These are phyloP conservation scores for Lichenothelia convexa DNA, from an alignment of 495 filamentous ascomycete genomes.

Conservation along the genomic window DNA sequence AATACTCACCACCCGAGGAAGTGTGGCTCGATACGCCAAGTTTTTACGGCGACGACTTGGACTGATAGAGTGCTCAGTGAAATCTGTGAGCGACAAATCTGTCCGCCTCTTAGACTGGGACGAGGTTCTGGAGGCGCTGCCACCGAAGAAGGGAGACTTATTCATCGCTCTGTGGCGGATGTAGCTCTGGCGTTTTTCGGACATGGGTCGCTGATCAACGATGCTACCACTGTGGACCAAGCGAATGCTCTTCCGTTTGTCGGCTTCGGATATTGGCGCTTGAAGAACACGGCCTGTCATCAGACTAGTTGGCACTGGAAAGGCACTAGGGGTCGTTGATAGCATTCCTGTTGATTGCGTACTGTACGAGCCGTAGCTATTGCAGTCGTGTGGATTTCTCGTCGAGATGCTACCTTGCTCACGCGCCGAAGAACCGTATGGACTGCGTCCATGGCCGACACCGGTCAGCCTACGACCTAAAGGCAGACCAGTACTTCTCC, in stretches of 20 bases:
- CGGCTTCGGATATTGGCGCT: constrained; percentile 6
- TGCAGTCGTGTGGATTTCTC: constrained; percentile 6
- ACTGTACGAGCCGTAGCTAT: constrained; percentile 12
- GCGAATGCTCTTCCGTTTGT: constrained; percentile 16
- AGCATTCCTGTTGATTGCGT: constrained; percentile 15
- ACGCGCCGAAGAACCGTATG: constrained; percentile 5
- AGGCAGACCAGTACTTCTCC: constrained; percentile 9
- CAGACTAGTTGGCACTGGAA: constrained; percentile 15
- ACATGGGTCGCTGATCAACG: constrained; percentile 12
- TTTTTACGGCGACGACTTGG: too few species aligned
- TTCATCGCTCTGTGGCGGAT: constrained; percentile 16
- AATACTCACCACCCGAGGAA: too few species aligned
- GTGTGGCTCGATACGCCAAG: too few species aligned
- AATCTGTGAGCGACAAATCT: too few species aligned
- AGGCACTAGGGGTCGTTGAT: constrained; percentile 14
- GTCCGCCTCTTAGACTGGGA: too few species aligned
- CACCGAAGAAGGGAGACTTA: constrained; percentile 12
- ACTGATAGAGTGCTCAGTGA: too few species aligned
- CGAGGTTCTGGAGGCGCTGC: too few species aligned
- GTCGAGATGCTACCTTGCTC: constrained; percentile 4
- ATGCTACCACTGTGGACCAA: constrained; percentile 13
- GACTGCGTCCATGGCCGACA: constrained; percentile 8
- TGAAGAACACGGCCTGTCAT: too few species aligned
- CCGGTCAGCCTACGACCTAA: constrained; percentile 9
- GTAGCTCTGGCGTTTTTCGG: constrained; percentile 17